phyloP scores from a whole-genome alignment of 768 basidiomycete species.

The Amanita pallidorosea region DNA sequence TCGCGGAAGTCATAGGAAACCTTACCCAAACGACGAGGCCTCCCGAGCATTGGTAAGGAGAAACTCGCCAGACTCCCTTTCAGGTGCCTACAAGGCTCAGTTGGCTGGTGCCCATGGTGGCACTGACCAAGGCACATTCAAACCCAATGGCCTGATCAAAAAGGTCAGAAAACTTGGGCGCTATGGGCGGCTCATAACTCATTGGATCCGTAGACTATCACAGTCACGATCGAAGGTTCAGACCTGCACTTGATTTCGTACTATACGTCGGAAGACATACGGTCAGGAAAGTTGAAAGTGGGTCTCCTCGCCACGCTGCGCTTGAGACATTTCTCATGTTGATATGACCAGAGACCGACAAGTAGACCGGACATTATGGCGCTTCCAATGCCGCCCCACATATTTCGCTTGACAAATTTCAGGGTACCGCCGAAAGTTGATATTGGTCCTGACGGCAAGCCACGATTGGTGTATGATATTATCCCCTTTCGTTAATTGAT shows the following conservation, averaged over 20 bases:
- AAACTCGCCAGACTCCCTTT: slow-evolving; percentile 29
- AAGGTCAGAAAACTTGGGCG: slow-evolving; percentile 36
- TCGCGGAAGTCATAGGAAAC: slow-evolving; percentile 37
- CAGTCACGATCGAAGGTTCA: slow-evolving; percentile 67
- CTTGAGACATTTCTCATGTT: slow-evolving; percentile 5
- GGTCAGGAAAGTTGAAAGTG: slow-evolving; percentile 53
- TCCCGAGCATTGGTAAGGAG: slow-evolving; percentile 26
- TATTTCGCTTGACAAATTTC: slow-evolving; percentile 74
- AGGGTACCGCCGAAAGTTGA: slow-evolving; percentile 77
- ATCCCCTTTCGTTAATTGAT: slow-evolving; percentile 1
- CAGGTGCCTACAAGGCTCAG: slow-evolving; percentile 20
- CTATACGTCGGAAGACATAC: slow-evolving; percentile 72
- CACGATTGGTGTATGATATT: slow-evolving; percentile 46
- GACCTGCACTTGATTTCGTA: slow-evolving; percentile 81
- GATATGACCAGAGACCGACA: slow-evolving; percentile 42
- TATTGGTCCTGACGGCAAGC: slow-evolving; percentile 56
- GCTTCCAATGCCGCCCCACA: slow-evolving; percentile 63
- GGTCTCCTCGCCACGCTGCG: slow-evolving; percentile 5
- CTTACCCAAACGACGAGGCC: slow-evolving; percentile 40
- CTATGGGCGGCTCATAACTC: slow-evolving; percentile 1
- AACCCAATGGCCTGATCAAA: slow-evolving; percentile 68
- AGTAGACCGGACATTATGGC: slow-evolving; percentile 61
- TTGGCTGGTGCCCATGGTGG: slow-evolving; percentile 20
- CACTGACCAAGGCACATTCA: slow-evolving; percentile 50
- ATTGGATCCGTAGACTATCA: slow-evolving; percentile 54